Evolutionary conservation across 2,329 filamentous ascomycete species (phyloP).

Genomic region (Penicillium sp.): DNA sequence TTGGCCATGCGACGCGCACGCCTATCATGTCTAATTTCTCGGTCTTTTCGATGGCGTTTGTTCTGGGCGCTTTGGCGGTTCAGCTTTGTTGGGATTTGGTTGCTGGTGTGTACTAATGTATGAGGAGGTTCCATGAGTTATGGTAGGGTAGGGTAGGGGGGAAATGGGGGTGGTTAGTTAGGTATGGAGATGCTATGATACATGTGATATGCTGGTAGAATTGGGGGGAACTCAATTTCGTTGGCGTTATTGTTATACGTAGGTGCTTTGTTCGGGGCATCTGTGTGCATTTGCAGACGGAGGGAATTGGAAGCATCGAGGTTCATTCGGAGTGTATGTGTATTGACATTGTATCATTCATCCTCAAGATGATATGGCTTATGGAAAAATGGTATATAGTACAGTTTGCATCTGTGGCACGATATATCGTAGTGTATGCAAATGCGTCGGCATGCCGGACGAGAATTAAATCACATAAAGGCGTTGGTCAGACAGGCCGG

Average conservation of each 20-base stretch:
- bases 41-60: constrained; percentile 1
- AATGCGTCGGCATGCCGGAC: not conserved
- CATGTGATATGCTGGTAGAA: not conserved
- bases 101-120: too few species aligned
- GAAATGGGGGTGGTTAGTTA: too few species aligned
- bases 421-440: not conserved
- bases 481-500: constrained; percentile 1
- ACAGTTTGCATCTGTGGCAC: not conserved
- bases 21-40: not conserved
- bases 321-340: constrained; percentile 1
- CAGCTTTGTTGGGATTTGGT: not conserved
- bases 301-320: not conserved
- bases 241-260: not conserved
- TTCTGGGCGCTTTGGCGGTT: not conserved
- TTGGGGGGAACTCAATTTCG: not conserved
- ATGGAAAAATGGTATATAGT: constrained; percentile 10
- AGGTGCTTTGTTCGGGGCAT: not conserved
- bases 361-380: constrained; percentile 6
- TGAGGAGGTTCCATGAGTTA: too few species aligned
- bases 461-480: constrained; percentile 6
- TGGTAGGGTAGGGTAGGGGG: too few species aligned
- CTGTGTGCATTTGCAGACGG: not conserved
- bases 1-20: not conserved
- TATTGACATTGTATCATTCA: constrained; percentile 14
- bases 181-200: too few species aligned